Evolutionary conservation across 139 green algal genomes (phyloP), one percentile per base, ranked within the genome.

Genomic region (Raphidocelis subcapitata): DNA sequence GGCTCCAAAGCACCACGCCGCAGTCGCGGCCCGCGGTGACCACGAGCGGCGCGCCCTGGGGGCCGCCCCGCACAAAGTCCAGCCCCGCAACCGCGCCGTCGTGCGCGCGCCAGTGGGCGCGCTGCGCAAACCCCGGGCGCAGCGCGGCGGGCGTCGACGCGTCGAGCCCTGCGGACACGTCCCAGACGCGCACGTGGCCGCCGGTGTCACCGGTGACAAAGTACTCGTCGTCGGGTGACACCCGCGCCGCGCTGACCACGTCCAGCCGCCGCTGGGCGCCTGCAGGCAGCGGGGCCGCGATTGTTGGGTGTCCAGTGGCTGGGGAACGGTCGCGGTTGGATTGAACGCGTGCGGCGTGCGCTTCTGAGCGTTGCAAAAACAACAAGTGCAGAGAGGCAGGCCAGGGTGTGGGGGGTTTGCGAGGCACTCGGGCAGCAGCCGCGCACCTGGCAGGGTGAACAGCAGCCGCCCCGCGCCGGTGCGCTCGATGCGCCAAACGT

Each of bases 101-200:
- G 32, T 83, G 80, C 0, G 82, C 83, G 20, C 82, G 77, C 86
- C 88, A 93, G 51, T 88, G 84, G 5, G 74, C 33, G 10, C 65
- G 49, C 76, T 84, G 74, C 65, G 68, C 82, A 79, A 93, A 93
- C 36, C 77, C 84, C 31, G 67, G 65, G 23, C 35, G 23, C 47
- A 69, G 76, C 37, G 84, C 76, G 55, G 79, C 69, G 24, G 56
- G n/a, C 26, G 62, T 80, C 28, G 47, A 74, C 18, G 70, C 41
- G 52, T 85, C 79, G 5, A 93, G 67, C 8, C 82, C 81, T 16
- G 20, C 67, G 12, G 66, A 69, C 29, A 94, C 23, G 72, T 92
- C 84, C 76, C 77, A 92, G 41, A 92, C 73, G 20, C 84, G 74
- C 26, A 95, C 49, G 63, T 93, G 88, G 0, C 90, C 90, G 1